Conservation (phyloP, 1,284 basidiomycete genomes). For the Gymnopus androsaceus region DNA sequence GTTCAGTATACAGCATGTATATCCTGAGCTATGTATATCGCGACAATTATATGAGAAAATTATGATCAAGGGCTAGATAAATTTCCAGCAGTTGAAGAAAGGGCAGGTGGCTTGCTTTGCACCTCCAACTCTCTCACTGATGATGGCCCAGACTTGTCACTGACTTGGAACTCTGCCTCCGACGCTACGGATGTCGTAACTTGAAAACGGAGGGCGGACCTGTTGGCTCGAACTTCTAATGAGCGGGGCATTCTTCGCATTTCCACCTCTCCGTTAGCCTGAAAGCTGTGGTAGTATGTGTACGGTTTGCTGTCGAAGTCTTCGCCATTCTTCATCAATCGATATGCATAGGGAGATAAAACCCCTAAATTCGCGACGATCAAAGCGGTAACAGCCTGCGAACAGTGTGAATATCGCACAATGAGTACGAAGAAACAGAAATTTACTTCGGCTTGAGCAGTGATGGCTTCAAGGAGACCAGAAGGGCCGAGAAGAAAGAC, state of each 20-base stretch:
- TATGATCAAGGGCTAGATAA: too few species aligned
- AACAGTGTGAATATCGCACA: background rate
- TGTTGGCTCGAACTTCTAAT: background rate
- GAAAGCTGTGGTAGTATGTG: slow-evolving; percentile 1
- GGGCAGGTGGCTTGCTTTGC: too few species aligned
- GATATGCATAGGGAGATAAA: slow-evolving; percentile 5
- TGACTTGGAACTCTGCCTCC: background rate
- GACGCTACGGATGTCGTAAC: background rate
- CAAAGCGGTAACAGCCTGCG: slow-evolving; percentile 14
- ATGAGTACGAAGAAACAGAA: background rate
- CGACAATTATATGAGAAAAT: too few species aligned
- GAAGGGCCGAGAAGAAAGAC: slow-evolving; percentile 16
- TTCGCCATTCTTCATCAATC: background rate
- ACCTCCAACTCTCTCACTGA: too few species aligned
- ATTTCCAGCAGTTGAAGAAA: too few species aligned
- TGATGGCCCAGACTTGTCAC: too few species aligned
- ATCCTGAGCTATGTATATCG: too few species aligned
- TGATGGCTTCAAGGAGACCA: slow-evolving; percentile 17
- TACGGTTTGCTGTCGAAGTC: slow-evolving; percentile 4
- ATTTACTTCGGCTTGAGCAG: slow-evolving; percentile 18
- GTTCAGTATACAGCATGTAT: too few species aligned
- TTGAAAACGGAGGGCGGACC: background rate
- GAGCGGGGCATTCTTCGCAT: slow-evolving; percentile 4
- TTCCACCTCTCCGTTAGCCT: background rate
- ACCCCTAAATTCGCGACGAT: slow-evolving; percentile 16